A percentile compares a stretch with the other conserved stretches of the same genome.
Conservation (phyloP, 2,329 filamentous ascomycete species). For the Grosmannia serpens region DNA sequence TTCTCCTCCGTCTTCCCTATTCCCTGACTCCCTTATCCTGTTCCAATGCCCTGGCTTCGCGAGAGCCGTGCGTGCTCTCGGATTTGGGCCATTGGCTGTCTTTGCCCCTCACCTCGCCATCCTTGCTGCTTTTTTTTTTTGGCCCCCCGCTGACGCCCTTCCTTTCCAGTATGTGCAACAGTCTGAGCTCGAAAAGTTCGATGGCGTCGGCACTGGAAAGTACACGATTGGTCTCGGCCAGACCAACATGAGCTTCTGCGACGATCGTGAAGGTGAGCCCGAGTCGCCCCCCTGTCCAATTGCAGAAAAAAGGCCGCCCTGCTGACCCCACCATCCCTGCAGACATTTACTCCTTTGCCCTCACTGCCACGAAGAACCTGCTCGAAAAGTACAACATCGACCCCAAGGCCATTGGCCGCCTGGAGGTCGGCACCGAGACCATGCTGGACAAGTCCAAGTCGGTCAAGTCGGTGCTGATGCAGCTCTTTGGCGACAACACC, state of each 20-base stretch:
- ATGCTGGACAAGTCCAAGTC: constrained; percentile 85
- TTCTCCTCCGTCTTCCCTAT: background rate
- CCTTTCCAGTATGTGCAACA: constrained; percentile 65
- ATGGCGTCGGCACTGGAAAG: constrained; percentile 71
- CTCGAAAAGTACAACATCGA: constrained; percentile 78
- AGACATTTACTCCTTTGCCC: constrained; percentile 82
- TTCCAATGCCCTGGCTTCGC: background rate
- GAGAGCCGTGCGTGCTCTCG: background rate
- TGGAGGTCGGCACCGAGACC: constrained; percentile 80
- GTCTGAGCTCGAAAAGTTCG: constrained; percentile 72
- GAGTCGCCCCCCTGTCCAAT: background rate
- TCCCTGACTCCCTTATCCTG: background rate
- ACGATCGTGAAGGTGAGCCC: constrained; percentile 68
- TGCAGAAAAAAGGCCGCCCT: background rate
- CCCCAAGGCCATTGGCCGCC: constrained; percentile 61
- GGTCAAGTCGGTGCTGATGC: constrained; percentile 80
- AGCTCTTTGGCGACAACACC: constrained; percentile 73
- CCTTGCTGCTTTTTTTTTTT: background rate
- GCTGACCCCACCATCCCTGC: constrained; percentile 2
- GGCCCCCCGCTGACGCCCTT: background rate
- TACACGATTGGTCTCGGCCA: constrained; percentile 87
- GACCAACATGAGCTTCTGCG: constrained; percentile 87
- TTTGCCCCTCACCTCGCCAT: background rate
- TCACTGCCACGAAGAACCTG: constrained; percentile 67
- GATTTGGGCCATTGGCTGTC: no score